Conservation (phyloP, 192 early-diverging fungal genomes). For the Entomortierella beljakovae region DNA sequence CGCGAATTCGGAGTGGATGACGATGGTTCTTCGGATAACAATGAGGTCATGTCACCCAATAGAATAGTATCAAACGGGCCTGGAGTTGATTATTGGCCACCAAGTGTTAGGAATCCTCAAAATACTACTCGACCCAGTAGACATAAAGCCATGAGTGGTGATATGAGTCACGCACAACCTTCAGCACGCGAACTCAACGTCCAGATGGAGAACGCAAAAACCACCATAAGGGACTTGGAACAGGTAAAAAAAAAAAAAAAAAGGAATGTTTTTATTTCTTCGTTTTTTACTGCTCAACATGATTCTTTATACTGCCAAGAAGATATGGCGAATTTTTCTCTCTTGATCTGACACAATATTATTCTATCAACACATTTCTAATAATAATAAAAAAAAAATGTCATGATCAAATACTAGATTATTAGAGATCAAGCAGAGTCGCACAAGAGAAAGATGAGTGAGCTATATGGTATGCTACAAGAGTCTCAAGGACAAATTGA, state of each 20-base stretch:
- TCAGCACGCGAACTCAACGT: conserved; percentile 34
- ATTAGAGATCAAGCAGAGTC: conserved; percentile 44
- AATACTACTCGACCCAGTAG: neutral
- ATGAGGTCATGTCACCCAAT: neutral
- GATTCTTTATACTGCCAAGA: neutral
- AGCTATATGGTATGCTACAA: conserved; percentile 36
- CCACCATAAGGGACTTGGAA: conserved; percentile 52
- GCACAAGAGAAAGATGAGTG: conserved; percentile 36
- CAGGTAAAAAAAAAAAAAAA: conserved; percentile 20
- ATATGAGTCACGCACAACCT: conserved; percentile 39
- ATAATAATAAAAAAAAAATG: neutral
- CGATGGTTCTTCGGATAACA: conserved; percentile 13
- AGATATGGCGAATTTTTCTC: no score
- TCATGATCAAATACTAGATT: conserved; percentile 11
- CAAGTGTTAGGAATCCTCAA: neutral
- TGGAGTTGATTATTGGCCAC: conserved; percentile 2
- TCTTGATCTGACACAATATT: neutral
- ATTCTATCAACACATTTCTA: neutral
- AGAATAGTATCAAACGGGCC: neutral
- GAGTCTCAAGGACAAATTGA: conserved; percentile 41
- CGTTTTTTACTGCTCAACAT: neutral
- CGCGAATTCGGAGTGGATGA: conserved; percentile 33
- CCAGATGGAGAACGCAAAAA: conserved; percentile 50
- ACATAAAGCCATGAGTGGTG: conserved; percentile 34
- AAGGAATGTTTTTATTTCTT: neutral